A percentile compares a stretch with the other conserved stretches of the same genome.
These are phyloP conservation scores for Carallia pectinifolia DNA, from an alignment of 345 rosid species.

Conservation along the genomic window DNA sequence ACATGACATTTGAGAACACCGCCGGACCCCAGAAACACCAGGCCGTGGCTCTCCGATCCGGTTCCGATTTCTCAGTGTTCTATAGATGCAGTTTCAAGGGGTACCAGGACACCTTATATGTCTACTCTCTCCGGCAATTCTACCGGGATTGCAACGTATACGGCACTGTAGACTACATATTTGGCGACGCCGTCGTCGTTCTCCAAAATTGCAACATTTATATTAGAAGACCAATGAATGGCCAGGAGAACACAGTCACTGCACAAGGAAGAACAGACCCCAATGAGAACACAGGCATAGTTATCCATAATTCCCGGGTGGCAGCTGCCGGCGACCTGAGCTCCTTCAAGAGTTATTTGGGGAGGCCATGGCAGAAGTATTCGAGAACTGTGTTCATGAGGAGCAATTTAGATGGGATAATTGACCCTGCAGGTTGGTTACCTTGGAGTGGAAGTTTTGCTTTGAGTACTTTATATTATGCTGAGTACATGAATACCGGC, in stretches of 20 bases:
- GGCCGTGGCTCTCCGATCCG: constrained; percentile 85
- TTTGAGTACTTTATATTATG: constrained; percentile 72
- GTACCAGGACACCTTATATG: constrained; percentile 88
- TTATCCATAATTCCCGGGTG: constrained; percentile 64
- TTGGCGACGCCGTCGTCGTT: constrained; percentile 63
- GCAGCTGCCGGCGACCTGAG: constrained; percentile 47
- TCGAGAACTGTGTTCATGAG: constrained; percentile 78
- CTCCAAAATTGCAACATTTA: constrained; percentile 69
- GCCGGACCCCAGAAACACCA: constrained; percentile 85
- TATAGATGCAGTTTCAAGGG: constrained; percentile 80
- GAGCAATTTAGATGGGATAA: constrained; percentile 45
- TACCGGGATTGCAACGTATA: constrained; percentile 68
- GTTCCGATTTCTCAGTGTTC: constrained; percentile 75
- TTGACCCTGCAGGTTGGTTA: constrained; percentile 65
- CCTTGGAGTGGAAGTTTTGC: constrained; percentile 78
- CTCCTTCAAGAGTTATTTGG: constrained; percentile 48
- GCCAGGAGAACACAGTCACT: constrained; percentile 61
- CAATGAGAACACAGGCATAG: constrained; percentile 75
- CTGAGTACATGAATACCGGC: constrained; percentile 71
- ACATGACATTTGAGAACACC: constrained; percentile 77
- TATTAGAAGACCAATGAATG: constrained; percentile 46
- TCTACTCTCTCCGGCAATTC: constrained; percentile 76
- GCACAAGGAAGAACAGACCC: constrained; percentile 72
- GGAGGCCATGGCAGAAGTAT: constrained; percentile 82
- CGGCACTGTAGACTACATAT: constrained; percentile 80